Evolutionary conservation across 1,284 basidiomycete genomes (phyloP).

Genomic region (Phellopilus nigrolimitatus): DNA sequence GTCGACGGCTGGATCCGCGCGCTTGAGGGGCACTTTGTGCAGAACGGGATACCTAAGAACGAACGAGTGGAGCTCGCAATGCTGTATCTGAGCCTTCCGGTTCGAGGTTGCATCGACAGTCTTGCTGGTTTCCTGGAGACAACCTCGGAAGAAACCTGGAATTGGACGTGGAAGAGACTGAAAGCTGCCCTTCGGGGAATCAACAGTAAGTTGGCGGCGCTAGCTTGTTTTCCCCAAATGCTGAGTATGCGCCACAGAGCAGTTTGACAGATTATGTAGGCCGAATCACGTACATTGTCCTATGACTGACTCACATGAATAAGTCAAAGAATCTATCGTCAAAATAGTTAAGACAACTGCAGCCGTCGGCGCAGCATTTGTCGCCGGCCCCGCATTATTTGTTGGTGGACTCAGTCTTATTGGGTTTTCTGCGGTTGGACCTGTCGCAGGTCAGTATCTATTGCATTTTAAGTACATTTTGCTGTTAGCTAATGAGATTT

Average conservation of each 20-base stretch:
- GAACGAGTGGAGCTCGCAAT: background rate
- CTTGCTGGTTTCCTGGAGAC: background rate
- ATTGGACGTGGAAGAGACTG: background rate
- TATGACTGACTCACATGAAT: background rate
- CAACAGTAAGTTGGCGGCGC: background rate
- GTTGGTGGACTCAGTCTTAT: background rate
- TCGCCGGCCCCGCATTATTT: background rate
- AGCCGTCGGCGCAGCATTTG: background rate
- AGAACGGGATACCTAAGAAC: background rate
- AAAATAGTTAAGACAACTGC: background rate
- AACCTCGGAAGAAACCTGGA: background rate
- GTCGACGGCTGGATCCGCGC: background rate
- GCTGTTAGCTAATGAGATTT: background rate
- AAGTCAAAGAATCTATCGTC: background rate
- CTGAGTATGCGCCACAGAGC: too few relatives aligned
- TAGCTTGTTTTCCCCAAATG: too few relatives aligned
- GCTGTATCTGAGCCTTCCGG: background rate
- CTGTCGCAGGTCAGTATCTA: constrained; percentile 2
- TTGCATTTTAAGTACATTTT: background rate
- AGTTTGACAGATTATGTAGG: too few relatives aligned
- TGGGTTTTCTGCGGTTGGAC: constrained; percentile 5
- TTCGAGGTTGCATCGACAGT: background rate
- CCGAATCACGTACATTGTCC: too few relatives aligned
- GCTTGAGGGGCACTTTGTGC: background rate
- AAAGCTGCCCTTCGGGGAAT: background rate